Percentiles rank a stretch among this genome's conserved stretches.
Conservation (phyloP, 2,329 filamentous ascomycete genomes). For the Penicillium verrucosum region DNA sequence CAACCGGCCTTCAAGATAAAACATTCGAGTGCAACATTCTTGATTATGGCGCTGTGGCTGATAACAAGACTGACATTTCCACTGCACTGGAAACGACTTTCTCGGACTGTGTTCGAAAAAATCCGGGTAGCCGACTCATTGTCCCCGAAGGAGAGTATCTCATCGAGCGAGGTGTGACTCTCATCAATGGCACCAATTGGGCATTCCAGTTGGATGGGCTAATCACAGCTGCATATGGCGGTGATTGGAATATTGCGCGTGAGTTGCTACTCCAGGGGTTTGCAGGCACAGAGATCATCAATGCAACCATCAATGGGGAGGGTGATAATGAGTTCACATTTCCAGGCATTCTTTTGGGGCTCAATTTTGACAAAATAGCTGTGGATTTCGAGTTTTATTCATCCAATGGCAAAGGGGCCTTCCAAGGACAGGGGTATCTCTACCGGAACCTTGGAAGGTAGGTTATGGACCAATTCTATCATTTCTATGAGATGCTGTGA, state of each 20-base stretch:
- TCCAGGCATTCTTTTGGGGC: not conserved
- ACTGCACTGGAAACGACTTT: constrained; percentile 19
- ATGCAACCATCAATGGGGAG: constrained; percentile 34
- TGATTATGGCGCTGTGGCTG: constrained; percentile 12
- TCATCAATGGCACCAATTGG: constrained; percentile 33
- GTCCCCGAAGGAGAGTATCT: constrained; percentile 30
- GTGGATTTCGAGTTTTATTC: constrained; percentile 39
- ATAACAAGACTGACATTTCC: constrained; percentile 13
- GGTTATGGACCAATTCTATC: not conserved
- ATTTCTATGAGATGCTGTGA: not conserved
- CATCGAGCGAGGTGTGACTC: constrained; percentile 24
- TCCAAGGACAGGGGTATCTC: constrained; percentile 38
- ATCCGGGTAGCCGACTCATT: constrained; percentile 26
- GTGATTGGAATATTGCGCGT: constrained; percentile 30
- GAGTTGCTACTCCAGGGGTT: constrained; percentile 30
- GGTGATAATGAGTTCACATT: constrained; percentile 23
- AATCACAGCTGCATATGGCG: constrained; percentile 30
- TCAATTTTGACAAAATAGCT: constrained; percentile 12
- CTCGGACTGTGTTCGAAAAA: constrained; percentile 13
- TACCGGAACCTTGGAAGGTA: constrained; percentile 31
- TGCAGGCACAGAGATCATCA: constrained; percentile 27
- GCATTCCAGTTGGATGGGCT: constrained; percentile 37
- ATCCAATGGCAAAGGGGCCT: constrained; percentile 31
- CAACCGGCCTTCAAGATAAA: constrained; percentile 8
- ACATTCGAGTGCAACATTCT: constrained; percentile 13